Base-by-base conservation (phyloP, 2,329 filamentous ascomycete genomes). In the Pyrenophora seminiperda region DNA sequence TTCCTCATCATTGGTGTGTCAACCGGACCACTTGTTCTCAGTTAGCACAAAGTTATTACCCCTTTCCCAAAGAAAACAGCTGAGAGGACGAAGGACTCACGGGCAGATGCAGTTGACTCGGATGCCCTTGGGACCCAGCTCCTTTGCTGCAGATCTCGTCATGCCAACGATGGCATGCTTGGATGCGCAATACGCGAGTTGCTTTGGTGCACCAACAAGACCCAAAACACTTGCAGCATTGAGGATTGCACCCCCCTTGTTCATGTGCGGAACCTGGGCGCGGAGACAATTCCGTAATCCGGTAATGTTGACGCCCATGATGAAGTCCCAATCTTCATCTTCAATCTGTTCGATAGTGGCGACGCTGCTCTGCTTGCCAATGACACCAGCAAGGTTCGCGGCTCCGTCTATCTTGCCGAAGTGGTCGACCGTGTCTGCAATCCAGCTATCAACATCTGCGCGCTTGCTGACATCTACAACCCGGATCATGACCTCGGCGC, bases 221-320 rank as follows among this genome's bases (percentile, higher is more conserved):
- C 82, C 82, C 30, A 81, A 77, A 27, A 80, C 79, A 36, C 79
- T 83, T 19, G 79, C 74, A 20, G 81, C 75, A 53, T 76, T 76
- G 5, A 76, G 73, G 18, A 77, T 74, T 0, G 66, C 63, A 0
- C 71, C 69, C 1, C 64, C 65, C 37, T 73, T 63, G 7, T 63
- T 65, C 39, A 83, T 75, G 32, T 75, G 74, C 2, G 61, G 62
- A 9, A 76, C 52, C 44, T 77, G 71, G 1, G 72, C 73, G 31
- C 71, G 62, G 38, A 76, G 34, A 31, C 67, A 75, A 30, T 74
- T 72, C 60, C 75, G 65, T 40, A 75, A 30, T 0, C 75, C 74
- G 5, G 66, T 69, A 14, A 73, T 50, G 45, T 77, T 76, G 5
- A 76, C 68, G 4, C 60, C 59, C 4, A 76, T 62, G 9, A 76